Evolutionary conservation across 2,329 filamentous ascomycete species (phyloP).

Genomic region (Cladosporium sp.): DNA sequence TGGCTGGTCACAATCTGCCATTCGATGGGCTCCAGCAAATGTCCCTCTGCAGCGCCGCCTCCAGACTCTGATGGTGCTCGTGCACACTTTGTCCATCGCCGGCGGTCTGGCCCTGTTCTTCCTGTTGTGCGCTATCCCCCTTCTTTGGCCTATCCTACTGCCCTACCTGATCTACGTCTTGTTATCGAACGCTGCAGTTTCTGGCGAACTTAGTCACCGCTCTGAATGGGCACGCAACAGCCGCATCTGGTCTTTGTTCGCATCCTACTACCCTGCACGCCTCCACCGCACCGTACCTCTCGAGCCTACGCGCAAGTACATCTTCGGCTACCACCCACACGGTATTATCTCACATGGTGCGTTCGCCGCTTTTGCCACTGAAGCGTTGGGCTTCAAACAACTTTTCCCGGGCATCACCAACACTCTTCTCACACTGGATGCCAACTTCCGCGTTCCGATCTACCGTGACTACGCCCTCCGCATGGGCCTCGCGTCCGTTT

Average conservation of each 20-base stretch:
- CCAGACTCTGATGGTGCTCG: slow-evolving; percentile 51
- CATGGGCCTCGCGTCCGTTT: slow-evolving; percentile 85
- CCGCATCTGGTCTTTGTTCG: slow-evolving; percentile 83
- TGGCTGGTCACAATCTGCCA: slow-evolving; percentile 54
- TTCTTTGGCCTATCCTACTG: slow-evolving; percentile 79
- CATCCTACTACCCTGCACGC: slow-evolving; percentile 85
- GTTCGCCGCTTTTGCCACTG: slow-evolving; percentile 86
- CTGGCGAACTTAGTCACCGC: slow-evolving; percentile 73
- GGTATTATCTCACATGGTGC: slow-evolving; percentile 98
- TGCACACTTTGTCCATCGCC: slow-evolving; percentile 52
- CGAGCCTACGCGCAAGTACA: slow-evolving; percentile 82
- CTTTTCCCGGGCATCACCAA: slow-evolving; percentile 96
- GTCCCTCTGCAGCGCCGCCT: slow-evolving; percentile 56
- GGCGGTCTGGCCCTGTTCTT: slow-evolving; percentile 74
- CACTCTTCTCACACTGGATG: slow-evolving; percentile 87
- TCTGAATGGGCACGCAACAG: slow-evolving; percentile 72
- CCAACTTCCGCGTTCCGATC: slow-evolving; percentile 89
- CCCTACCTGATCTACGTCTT: slow-evolving; percentile 83
- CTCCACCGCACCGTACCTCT: slow-evolving; percentile 83
- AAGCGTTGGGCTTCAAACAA: slow-evolving; percentile 80
- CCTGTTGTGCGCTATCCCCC: slow-evolving; percentile 83
- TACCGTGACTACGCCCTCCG: slow-evolving; percentile 93
- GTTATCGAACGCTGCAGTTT: slow-evolving; percentile 73
- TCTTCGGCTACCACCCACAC: slow-evolving; percentile 96
- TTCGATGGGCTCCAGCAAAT: slow-evolving; percentile 85